A percentile compares a stretch with the other conserved stretches of the same genome.
phyloP scores from a whole-genome alignment of 768 basidiomycete genomes.

The Naganishia antarctica region DNA sequence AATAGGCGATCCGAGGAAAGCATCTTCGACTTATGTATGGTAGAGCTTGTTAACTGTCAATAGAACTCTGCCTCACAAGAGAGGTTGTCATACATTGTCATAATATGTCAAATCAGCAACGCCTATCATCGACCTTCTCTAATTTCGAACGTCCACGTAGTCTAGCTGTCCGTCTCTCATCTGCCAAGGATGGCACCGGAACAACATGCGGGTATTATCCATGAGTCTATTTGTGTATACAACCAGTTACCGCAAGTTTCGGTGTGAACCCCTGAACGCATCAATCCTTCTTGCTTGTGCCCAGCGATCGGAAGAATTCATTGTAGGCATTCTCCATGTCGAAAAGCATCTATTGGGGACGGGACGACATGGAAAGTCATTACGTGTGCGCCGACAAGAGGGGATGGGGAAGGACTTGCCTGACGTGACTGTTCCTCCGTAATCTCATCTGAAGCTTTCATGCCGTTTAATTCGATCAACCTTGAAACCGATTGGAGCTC shows the following conservation, averaged over 20 bases:
- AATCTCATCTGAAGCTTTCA: constrained; percentile 95
- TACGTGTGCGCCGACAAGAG: not conserved
- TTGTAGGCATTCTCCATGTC: constrained; percentile 95
- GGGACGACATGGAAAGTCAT: not conserved
- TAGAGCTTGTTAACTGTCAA: too few relatives aligned
- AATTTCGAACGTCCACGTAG: too few relatives aligned
- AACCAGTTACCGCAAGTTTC: not conserved
- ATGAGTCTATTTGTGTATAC: constrained; percentile 4
- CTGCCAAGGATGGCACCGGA: too few relatives aligned
- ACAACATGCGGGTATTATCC: too few relatives aligned
- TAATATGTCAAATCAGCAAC: too few relatives aligned
- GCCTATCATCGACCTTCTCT: too few relatives aligned
- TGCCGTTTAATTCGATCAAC: constrained; percentile 87
- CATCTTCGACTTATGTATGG: too few relatives aligned
- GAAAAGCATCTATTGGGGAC: constrained; percentile 66
- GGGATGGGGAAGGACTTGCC: constrained; percentile 52
- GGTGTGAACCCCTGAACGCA: not conserved
- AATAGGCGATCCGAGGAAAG: too few relatives aligned
- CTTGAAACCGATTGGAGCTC: constrained; percentile 55
- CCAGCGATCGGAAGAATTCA: constrained; percentile 65
- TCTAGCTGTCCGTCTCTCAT: too few relatives aligned
- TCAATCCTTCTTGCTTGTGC: constrained; percentile 15
- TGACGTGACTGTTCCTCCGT: constrained; percentile 92
- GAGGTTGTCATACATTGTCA: not conserved
- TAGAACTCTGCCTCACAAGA: too few relatives aligned